Percentiles rank a stretch among this genome's conserved stretches.
These are phyloP conservation scores for Aspergillus quadrilineatus DNA, from an alignment of 2,329 filamentous ascomycete genomes.

Conservation along the genomic window DNA sequence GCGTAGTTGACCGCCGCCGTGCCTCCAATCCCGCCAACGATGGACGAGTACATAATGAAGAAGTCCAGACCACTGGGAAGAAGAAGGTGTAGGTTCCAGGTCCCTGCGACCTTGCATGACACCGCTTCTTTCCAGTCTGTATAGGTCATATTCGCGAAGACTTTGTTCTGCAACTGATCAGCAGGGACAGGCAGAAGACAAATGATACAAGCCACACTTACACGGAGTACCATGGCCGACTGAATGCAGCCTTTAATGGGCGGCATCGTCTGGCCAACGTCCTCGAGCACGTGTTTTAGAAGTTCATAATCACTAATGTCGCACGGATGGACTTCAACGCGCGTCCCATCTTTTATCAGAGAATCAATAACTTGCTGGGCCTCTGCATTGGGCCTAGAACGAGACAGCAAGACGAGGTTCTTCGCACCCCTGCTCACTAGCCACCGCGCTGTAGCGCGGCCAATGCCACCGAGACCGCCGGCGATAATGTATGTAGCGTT, in stretches of 20 bases:
- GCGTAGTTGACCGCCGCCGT: conserved; percentile 3
- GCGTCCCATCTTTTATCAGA: conserved; percentile 5
- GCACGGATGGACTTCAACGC: conserved; percentile 15
- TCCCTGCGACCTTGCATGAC: conserved; percentile 33
- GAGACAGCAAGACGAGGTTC: conserved; percentile 23
- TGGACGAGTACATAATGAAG: conserved; percentile 43
- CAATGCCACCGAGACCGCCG: conserved; percentile 17
- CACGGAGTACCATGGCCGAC: conserved; percentile 22
- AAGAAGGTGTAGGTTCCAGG: conserved; percentile 32
- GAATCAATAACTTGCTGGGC: neutral
- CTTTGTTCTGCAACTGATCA: conserved; percentile 6
- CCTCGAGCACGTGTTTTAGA: neutral
- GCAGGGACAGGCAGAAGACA: neutral
- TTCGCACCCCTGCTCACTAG: conserved; percentile 19
- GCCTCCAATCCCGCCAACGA: conserved; percentile 25
- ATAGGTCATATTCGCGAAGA: conserved; percentile 29
- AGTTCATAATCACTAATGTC: conserved; percentile 10
- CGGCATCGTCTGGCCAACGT: conserved; percentile 18
- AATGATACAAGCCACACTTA: neutral
- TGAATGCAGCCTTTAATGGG: conserved; percentile 30
- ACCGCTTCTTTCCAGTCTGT: conserved; percentile 32
- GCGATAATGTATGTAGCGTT: conserved; percentile 16
- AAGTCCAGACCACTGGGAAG: conserved; percentile 39
- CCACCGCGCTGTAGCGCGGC: conserved; percentile 14
- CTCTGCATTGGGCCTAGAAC: conserved; percentile 13